A percentile compares a stretch with the other conserved stretches of the same genome.
phyloP scores from a whole-genome alignment of 73 alveolate species.

The Paramecium pentaurelia region DNA sequence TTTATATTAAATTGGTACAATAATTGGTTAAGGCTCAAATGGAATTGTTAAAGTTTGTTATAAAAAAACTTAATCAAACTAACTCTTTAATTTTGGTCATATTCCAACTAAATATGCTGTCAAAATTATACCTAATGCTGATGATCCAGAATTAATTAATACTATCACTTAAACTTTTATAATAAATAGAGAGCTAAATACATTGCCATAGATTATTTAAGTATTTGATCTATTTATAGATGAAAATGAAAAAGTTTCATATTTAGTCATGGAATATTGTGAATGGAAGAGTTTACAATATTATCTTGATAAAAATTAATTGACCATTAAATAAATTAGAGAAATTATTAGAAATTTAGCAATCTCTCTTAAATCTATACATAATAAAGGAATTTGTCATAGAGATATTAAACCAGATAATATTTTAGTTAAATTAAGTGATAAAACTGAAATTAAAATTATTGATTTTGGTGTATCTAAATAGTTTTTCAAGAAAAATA shows the following conservation, averaged over 20 bases:
- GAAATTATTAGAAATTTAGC: background rate
- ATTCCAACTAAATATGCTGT: constrained; percentile 35
- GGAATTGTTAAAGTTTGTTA: constrained; percentile 21
- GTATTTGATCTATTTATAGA: constrained; percentile 32
- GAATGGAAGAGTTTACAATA: background rate
- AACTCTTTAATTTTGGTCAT: background rate
- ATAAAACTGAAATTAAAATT: background rate
- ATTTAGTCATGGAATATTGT: constrained; percentile 34
- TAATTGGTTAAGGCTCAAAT: constrained; percentile 9
- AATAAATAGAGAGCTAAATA: background rate
- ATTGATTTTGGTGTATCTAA: constrained; percentile 44
- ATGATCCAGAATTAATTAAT: constrained; percentile 27
- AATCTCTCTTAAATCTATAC: constrained; percentile 59
- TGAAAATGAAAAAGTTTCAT: background rate
- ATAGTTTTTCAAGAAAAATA: background rate
- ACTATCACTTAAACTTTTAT: constrained; percentile 6
- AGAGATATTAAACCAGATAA: constrained; percentile 75
- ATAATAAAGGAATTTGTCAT: constrained; percentile 66
- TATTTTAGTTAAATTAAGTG: constrained; percentile 20
- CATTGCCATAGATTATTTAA: background rate
- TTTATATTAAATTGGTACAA: background rate
- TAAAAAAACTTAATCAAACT: background rate
- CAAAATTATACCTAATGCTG: background rate
- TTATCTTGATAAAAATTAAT: background rate
- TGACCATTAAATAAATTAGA: background rate